A percentile compares a stretch with the other conserved stretches of the same genome.
phyloP scores from a whole-genome alignment of 371 early-diverging fungal genomes.

The Lichtheimia ornata region DNA sequence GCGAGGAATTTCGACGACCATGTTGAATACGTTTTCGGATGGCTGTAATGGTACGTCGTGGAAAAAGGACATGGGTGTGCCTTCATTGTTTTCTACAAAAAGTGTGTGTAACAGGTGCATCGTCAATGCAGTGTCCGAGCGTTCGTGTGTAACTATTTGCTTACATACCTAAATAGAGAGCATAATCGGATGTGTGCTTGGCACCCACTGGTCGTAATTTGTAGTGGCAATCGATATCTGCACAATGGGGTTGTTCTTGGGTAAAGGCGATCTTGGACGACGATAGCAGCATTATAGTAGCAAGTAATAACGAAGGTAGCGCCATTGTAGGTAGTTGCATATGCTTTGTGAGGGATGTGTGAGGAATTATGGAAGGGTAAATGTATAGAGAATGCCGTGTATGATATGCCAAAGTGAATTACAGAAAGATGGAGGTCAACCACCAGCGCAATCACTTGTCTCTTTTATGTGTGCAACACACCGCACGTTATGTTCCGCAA shows the following conservation, averaged over 20 bases:
- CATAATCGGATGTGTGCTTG: neutral
- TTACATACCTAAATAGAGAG: neutral
- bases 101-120: neutral
- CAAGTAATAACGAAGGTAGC: no score
- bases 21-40: constrained; percentile 56
- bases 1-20: constrained; percentile 99
- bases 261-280: no score
- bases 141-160: neutral
- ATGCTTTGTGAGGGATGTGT: no score
- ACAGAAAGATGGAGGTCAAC: no score
- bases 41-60: constrained; percentile 15
- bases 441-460: no score
- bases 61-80: constrained; percentile 11
- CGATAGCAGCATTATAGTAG: no score
- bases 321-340: no score
- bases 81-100: constrained; percentile 6
- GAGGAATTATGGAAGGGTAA: no score
- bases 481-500: no score
- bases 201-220: neutral
- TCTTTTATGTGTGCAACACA: no score
- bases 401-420: no score
- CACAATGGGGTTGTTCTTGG: neutral
- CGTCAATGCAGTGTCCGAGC: neutral
- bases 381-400: no score
- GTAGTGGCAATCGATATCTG: constrained; percentile 5